phyloP scores from a whole-genome alignment of 352 stramenopile genomes.

The Phytophthora palmivora region DNA sequence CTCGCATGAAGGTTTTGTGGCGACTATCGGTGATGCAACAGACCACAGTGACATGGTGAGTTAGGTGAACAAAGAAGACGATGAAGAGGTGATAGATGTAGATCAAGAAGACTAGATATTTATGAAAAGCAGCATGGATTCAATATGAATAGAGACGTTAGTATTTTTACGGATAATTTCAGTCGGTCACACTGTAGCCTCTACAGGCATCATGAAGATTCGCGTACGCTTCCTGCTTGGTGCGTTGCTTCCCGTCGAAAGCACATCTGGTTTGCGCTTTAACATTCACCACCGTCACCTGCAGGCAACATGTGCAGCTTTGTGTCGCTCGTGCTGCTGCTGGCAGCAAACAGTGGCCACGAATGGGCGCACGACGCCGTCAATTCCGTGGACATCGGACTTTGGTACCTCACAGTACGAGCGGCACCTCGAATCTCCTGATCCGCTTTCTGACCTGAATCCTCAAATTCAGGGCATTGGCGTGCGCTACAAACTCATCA shows the following conservation, averaged over 20 bases:
- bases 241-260: conserved; percentile 8
- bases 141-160: conserved; percentile 32
- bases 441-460: conserved; percentile 5
- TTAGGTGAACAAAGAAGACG: conserved; percentile 15
- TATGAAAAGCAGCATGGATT: conserved; percentile 19
- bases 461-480: conserved; percentile 57
- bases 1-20: conserved; percentile 28
- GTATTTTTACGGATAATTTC: too few species aligned
- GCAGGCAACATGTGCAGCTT: conserved; percentile 61
- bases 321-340: conserved; percentile 56
- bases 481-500: conserved; percentile 87
- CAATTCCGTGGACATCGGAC: conserved; percentile 79
- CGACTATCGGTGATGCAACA: conserved; percentile 11
- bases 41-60: conserved; percentile 1
- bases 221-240: conserved; percentile 50
- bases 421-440: conserved; percentile 5
- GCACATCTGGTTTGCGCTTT: background rate
- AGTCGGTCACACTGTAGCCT: too few species aligned
- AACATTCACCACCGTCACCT: background rate
- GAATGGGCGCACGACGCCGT: conserved; percentile 70
- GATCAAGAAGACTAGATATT: conserved; percentile 32
- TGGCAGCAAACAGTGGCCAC: conserved; percentile 47
- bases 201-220: conserved; percentile 45
- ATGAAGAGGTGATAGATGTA: conserved; percentile 22
- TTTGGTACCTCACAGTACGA: conserved; percentile 69